phyloP scores from a whole-genome alignment of 345 rosid species.

The Lepidium sativum region DNA sequence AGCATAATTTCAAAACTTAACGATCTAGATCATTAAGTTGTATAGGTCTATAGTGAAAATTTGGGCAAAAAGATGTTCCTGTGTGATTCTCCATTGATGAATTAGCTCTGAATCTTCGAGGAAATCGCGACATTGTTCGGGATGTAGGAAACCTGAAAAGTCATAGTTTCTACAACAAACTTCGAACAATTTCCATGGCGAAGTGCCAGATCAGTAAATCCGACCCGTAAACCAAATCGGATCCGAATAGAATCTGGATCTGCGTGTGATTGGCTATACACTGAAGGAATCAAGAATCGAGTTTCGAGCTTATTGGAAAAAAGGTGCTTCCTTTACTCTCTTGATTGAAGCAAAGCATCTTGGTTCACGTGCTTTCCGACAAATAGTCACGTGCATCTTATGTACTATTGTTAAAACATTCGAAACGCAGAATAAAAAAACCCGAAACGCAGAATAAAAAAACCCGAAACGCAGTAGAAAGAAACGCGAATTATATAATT shows the following conservation, averaged over 20 bases:
- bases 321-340: conserved; percentile 4
- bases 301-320: neutral
- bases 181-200: neutral
- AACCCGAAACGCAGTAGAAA: neutral
- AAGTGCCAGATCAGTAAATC: conserved; percentile 11
- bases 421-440: neutral
- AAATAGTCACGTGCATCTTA: conserved; percentile 1
- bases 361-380: conserved; percentile 9
- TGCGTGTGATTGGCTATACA: conserved; percentile 8
- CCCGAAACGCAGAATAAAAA: neutral
- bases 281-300: conserved; percentile 2
- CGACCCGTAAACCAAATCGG: conserved; percentile 2
- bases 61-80: conserved; percentile 35
- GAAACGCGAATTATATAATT: neutral
- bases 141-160: neutral
- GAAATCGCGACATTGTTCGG: neutral
- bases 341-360: conserved; percentile 13
- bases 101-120: conserved; percentile 30
- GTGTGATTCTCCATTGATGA: conserved; percentile 37
- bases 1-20: neutral
- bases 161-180: neutral
- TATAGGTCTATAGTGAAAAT: conserved; percentile 55
- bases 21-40: conserved; percentile 53
- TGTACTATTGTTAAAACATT: no score
- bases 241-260: neutral